These are phyloP conservation scores for Trichaptum fuscoviolaceum DNA, from an alignment of 768 basidiomycete genomes.

Conservation along the genomic window DNA sequence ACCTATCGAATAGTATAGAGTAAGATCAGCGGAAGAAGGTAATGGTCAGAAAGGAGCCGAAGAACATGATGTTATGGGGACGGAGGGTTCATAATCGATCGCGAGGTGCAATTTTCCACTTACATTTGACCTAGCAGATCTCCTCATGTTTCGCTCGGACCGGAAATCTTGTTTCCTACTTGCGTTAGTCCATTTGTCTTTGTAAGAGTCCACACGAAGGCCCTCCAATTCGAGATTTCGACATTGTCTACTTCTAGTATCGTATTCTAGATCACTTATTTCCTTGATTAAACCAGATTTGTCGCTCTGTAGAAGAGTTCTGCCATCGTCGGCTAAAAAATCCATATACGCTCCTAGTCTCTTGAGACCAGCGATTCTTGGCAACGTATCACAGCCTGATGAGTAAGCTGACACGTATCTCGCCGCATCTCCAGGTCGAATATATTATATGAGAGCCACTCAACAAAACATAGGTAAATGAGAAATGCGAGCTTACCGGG, in stretches of 20 bases:
- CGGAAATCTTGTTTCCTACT: too few relatives aligned
- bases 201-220: too few relatives aligned
- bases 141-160: too few relatives aligned
- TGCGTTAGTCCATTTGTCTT: too few relatives aligned
- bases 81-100: too few relatives aligned
- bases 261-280: background rate
- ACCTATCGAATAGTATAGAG: background rate
- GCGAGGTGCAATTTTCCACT: too few relatives aligned
- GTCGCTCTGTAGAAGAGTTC: background rate
- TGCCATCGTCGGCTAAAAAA: background rate
- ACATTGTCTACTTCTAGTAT: background rate
- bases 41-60: too few relatives aligned
- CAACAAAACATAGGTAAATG: background rate
- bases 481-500: background rate
- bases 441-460: background rate
- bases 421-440: background rate
- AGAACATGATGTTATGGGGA: too few relatives aligned
- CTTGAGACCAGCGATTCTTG: background rate
- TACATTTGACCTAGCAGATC: too few relatives aligned
- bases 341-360: background rate
- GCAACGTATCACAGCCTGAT: background rate
- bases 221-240: background rate
- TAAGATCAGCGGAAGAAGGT: too few relatives aligned
- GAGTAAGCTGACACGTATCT: background rate
- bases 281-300: background rate